Conservation (phyloP, 1,284 basidiomycete genomes). For the Rhodotorula sp. region DNA sequence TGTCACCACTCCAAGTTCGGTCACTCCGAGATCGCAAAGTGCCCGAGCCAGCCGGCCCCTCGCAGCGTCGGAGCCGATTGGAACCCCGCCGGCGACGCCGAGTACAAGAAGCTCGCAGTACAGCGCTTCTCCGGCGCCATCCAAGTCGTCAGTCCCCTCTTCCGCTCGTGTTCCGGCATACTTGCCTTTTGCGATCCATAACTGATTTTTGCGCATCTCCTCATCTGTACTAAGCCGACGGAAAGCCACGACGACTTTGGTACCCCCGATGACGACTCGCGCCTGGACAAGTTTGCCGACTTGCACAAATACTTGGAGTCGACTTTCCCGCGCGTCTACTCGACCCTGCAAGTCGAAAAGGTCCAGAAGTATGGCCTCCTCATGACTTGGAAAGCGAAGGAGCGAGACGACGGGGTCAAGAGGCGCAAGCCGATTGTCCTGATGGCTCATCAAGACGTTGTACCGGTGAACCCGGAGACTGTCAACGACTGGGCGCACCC, state of each 20-base stretch:
- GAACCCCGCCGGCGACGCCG: slow-evolving; percentile 22
- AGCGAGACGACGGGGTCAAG: slow-evolving; percentile 21
- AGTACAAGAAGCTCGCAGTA: slow-evolving; percentile 20
- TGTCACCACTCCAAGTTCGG: background rate
- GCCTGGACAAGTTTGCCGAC: too few species aligned
- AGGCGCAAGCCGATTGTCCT: slow-evolving; percentile 51
- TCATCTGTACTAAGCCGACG: slow-evolving; percentile 43
- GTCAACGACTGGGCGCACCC: slow-evolving; percentile 54
- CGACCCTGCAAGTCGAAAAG: slow-evolving; percentile 48
- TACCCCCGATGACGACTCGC: too few species aligned
- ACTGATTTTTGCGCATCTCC: background rate
- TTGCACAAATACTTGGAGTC: slow-evolving; percentile 47
- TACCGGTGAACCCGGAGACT: slow-evolving; percentile 55
- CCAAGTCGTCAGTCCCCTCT: slow-evolving; percentile 19
- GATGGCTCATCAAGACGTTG: slow-evolving; percentile 51
- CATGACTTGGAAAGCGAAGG: slow-evolving; percentile 53
- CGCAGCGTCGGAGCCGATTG: slow-evolving; percentile 27
- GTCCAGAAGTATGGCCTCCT: slow-evolving; percentile 53
- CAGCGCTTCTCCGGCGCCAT: slow-evolving; percentile 31
- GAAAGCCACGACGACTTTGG: slow-evolving; percentile 49
- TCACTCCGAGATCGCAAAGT: slow-evolving; percentile 6
- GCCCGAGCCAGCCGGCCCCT: slow-evolving; percentile 24
- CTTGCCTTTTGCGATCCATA: background rate
- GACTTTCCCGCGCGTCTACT: slow-evolving; percentile 49
- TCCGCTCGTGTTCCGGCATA: background rate